These are phyloP conservation scores for Cladosporium oxysporum DNA, from an alignment of 2,329 filamentous ascomycete species.

Conservation along the genomic window DNA sequence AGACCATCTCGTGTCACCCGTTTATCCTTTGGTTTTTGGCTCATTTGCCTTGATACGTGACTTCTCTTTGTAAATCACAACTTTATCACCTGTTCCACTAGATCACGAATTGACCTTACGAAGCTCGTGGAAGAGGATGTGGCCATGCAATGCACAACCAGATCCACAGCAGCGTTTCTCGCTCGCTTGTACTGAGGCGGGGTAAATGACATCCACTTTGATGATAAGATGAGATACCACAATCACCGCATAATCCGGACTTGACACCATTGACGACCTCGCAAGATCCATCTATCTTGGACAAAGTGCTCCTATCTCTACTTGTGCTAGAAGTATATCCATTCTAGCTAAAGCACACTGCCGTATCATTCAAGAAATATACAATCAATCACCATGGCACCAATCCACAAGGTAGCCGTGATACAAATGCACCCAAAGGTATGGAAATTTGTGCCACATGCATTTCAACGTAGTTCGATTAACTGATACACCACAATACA, in stretches of 20 bases:
- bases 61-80: background rate
- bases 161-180: background rate
- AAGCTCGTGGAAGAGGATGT: background rate
- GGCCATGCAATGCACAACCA: background rate
- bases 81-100: background rate
- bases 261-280: background rate
- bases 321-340: background rate
- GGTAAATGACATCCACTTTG: background rate
- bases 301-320: background rate
- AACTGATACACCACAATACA: conserved; percentile 31
- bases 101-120: background rate
- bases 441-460: conserved; percentile 5
- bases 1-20: no score
- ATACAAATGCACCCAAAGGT: conserved; percentile 54
- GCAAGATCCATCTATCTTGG: background rate
- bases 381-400: conserved; percentile 28
- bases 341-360: background rate
- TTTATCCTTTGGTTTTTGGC: no score
- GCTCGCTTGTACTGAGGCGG: background rate
- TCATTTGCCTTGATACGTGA: no score
- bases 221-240: background rate
- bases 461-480: background rate
- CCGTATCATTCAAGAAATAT: background rate
- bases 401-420: conserved; percentile 50
- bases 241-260: background rate